Base-by-base conservation (phyloP, 305 asterid genomes). In the Rubia occidens region DNA sequence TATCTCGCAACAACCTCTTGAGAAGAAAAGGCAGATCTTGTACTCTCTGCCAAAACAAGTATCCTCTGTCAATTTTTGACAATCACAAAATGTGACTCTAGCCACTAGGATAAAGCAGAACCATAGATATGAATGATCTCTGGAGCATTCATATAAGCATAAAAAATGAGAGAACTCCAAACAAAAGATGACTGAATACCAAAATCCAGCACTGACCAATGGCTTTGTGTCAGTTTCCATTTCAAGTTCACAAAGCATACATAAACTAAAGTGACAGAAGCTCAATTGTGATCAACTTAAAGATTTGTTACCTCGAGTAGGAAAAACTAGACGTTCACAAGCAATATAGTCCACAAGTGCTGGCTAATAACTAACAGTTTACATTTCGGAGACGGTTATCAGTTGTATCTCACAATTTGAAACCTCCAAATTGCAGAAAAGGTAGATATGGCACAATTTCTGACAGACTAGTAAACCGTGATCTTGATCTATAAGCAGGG, bases 21-120 rank as follows among this genome's bases (percentile, higher is more conserved):
- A 93, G 90, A 74, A 93, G 98, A 80, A 93, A 89, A 20, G 98
- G 97, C 68, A 93, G 91, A 77, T 93, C 98, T 85, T 74, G 97
- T 87, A 88, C 76, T 82, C 88, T 86, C 98, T 93, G 97, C 69
- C 77, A 78, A 76, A 70, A 72, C 74, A 75, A 70, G 18, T n/a
- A 78, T 53, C 35, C 44, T 15, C 39, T 18, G 61, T 78, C 68
- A 77, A 74, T 72, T 55, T 66, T 74, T 67, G 15, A 66, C 32
- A 55, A n/a, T 67, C 42, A 8, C 8, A 24, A 51, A 51, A 15
- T 49, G 47, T 8, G 55, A 67, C 4, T 15, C 11, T 29, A 4
- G 26, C 44, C n/a, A 54, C 58, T n/a, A 51, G 20, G 58, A n/a
- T 15, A 29, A 29, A 17, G 10, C 26, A n/a, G 6, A 67, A 43